These are phyloP conservation scores for Plasmodium sp. DNA, from an alignment of 169 alveolate species.

Conservation along the genomic window DNA sequence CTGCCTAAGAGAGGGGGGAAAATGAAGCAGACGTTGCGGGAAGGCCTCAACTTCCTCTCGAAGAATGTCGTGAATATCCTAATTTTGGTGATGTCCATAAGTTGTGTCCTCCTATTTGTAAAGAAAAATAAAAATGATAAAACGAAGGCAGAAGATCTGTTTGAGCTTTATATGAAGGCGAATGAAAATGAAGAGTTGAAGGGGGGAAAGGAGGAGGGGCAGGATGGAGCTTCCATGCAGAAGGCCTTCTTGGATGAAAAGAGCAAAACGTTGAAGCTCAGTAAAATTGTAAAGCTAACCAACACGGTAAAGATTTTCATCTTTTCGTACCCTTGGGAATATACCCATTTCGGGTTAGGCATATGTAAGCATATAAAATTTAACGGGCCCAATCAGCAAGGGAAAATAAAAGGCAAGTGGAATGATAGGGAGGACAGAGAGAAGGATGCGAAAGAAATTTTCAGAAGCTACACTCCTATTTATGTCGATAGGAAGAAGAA, in stretches of 20 bases:
- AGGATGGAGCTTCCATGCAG: not conserved
- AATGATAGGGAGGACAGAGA: slow-evolving; percentile 52
- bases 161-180: slow-evolving; percentile 5
- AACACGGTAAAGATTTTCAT: slow-evolving; percentile 55
- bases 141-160: slow-evolving; percentile 1
- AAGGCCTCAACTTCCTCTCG: not conserved
- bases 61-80: not conserved
- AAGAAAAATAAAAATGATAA: slow-evolving; percentile 1
- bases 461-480: slow-evolving; percentile 83
- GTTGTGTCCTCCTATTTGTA: not conserved
- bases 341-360: slow-evolving; percentile 59
- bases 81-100: slow-evolving; percentile 25
- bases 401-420: slow-evolving; percentile 70
- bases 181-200: slow-evolving; percentile 56
- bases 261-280: slow-evolving; percentile 5
- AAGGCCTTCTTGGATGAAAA: slow-evolving; percentile 25
- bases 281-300: slow-evolving; percentile 22
- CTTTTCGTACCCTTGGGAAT: slow-evolving; percentile 59
- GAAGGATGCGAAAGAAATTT: slow-evolving; percentile 22
- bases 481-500: slow-evolving; percentile 77
- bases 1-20: not conserved
- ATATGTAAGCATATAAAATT: slow-evolving; percentile 76
- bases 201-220: not conserved
- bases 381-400: slow-evolving; percentile 11
- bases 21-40: not conserved